Percentiles rank a stretch among this genome's conserved stretches.
phyloP scores from a whole-genome alignment of 2,329 filamentous ascomycete species.

The Thelonectria blattea region DNA sequence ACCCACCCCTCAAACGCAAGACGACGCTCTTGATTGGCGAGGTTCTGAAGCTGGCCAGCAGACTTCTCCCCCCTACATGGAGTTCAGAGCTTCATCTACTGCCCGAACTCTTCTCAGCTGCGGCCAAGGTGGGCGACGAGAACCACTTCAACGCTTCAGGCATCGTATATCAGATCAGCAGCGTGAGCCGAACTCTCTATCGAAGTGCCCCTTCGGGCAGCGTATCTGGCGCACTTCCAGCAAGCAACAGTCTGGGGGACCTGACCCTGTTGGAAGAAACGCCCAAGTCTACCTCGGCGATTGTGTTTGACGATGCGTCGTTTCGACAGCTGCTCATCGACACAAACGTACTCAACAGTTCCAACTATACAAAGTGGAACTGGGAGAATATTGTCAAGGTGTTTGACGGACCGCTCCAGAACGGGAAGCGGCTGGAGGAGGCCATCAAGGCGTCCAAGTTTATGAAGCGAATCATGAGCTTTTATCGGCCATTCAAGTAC shows the following conservation, averaged over 20 bases:
- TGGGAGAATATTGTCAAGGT: slow-evolving; percentile 92
- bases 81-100: slow-evolving; percentile 86
- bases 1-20: slow-evolving; percentile 79
- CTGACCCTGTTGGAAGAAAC: slow-evolving; percentile 62
- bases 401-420: slow-evolving; percentile 90
- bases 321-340: slow-evolving; percentile 73
- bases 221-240: slow-evolving; percentile 47
- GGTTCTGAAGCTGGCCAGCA: slow-evolving; percentile 86
- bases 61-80: slow-evolving; percentile 80
- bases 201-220: slow-evolving; percentile 67
- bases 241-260: slow-evolving; percentile 54
- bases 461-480: slow-evolving; percentile 91
- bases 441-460: slow-evolving; percentile 96
- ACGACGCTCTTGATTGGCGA: slow-evolving; percentile 91
- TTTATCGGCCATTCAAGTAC: slow-evolving; percentile 96
- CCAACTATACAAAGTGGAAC: slow-evolving; percentile 95
- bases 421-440: slow-evolving; percentile 90
- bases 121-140: slow-evolving; percentile 73
- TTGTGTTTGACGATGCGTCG: slow-evolving; percentile 63
- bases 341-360: slow-evolving; percentile 84
- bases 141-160: slow-evolving; percentile 82
- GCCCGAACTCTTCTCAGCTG: slow-evolving; percentile 81
- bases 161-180: slow-evolving; percentile 97
- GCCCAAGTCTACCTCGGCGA: slow-evolving; percentile 55
- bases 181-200: slow-evolving; percentile 91